phyloP scores from a whole-genome alignment of 163 green algal genomes.

The Chlorella variabilis region DNA sequence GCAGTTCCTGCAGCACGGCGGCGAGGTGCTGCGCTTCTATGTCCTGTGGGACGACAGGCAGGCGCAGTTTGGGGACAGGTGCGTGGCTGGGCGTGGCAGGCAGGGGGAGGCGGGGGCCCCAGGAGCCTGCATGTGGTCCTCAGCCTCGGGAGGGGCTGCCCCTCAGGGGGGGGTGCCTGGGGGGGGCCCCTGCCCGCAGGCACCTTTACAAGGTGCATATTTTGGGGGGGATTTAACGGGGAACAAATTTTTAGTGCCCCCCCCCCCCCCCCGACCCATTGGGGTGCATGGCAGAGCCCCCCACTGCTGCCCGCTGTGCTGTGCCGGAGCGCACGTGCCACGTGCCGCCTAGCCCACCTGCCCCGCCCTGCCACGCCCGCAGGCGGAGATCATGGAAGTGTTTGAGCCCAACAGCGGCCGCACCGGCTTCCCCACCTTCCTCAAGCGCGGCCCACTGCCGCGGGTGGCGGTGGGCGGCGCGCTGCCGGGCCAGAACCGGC shows the following conservation, averaged over 20 bases:
- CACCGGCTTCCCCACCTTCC: conserved; percentile 88
- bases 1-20: conserved; percentile 76
- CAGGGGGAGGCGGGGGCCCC: too few relatives aligned
- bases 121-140: too few relatives aligned
- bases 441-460: conserved; percentile 79
- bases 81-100: conserved; percentile 27
- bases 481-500: conserved; percentile 5
- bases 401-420: conserved; percentile 85
- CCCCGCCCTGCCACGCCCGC: not conserved
- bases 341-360: not conserved
- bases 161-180: too few relatives aligned
- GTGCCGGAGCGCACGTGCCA: too few relatives aligned
- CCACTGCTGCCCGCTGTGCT: too few relatives aligned
- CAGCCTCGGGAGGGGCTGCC: too few relatives aligned
- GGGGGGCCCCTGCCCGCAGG: too few relatives aligned
- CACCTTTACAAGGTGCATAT: conserved; percentile 87
- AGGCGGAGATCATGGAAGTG: conserved; percentile 88
- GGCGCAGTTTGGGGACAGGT: conserved; percentile 83
- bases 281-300: too few relatives aligned
- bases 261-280: too few relatives aligned
- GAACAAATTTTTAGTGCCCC: too few relatives aligned
- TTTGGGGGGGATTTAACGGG: conserved; percentile 91
- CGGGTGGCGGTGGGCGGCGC: conserved; percentile 46
- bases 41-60: conserved; percentile 89
- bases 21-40: conserved; percentile 81